Base-by-base conservation (phyloP, 2,329 filamentous ascomycete genomes). In the Parascedosporium putredinis region DNA sequence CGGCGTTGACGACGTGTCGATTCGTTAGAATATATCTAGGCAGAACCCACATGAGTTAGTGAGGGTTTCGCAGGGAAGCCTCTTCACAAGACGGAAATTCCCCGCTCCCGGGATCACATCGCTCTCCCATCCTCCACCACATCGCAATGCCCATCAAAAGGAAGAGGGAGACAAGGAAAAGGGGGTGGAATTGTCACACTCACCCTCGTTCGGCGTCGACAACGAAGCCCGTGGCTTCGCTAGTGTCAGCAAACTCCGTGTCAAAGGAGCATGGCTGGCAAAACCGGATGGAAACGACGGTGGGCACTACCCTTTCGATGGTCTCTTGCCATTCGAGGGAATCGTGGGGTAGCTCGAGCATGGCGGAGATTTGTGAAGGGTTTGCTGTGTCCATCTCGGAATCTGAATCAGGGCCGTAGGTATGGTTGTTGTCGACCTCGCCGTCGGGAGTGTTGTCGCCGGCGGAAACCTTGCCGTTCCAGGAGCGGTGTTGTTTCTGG, bases 251-350 rank as follows among this genome's bases (percentile, higher is more conserved):
- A 24, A 88, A 74, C 59, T 98, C 93, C n/a, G 93, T 97, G 65
- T 98, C 93, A 65, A 98, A 98, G 22, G 91, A 90, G 65, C 88
- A 95, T 0, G 93, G 96, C 74, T 96, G 89, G 65, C 91, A 97
- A 71, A 98, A 98, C 57, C 95, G 86, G 60, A 98, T 97, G n/a
- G 91, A 95, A 46, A 98, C 93, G 16, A 97, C 93, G 58, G 90
- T 95, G 63, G 85, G 83, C 49, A 98, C 90, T 3, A 98, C 93
- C 54, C 82, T 84, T 67, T 96, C 90, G 53, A 97, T 95, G 1
- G 90, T 96, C 47, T 83, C 86, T 67, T 97, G 91, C 93, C 93
- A 98, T 69, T 95, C 90, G 53, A 40, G 55, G 18, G 55, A 54
- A 43, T 59, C 57, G 22, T 50, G 46, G 49, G 48, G 40, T 9